Base-by-base conservation (phyloP, 2,329 filamentous ascomycete species). In the Botrytis fragariae region DNA sequence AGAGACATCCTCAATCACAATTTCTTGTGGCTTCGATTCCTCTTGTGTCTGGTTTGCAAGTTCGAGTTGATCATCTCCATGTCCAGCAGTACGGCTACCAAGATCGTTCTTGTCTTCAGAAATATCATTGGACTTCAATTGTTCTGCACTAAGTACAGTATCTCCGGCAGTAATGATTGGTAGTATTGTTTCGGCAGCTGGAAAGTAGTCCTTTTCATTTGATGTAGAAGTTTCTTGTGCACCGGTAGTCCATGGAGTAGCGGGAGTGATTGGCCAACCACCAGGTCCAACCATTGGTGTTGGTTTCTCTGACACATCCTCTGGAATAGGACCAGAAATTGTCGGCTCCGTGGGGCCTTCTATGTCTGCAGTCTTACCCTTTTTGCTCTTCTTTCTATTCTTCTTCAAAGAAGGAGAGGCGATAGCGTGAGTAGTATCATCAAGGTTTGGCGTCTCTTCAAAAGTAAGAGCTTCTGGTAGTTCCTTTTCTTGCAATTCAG, bases 41-140 rank as follows among this genome's bases (percentile, higher is more conserved):
- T 80, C 76, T 65, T 77, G 77, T 42, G 79, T 71, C 72, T 77
- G 77, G 65, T 74, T 77, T 10, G 77, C 79, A 45, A 80, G 75
- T 71, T 74, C 77, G 44, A 79, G 74, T 72, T 80, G 79, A 59
- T 79, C 75, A 70, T 78, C 73, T 16, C 75, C 72, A 69, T 78
- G 79, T 16, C 77, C 77, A 48, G 78, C 74, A 42, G 72, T 32
- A 44, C 78, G 71, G 37, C 76, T 76, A 72, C 79, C 77, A 45
- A 74, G 74, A n/a, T 44, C 69, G 54, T 63, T 39, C 62, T 74
- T 60, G 6, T 61, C 71, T 29, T 75, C 69, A 63, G 48, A n/a
- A 62, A 57, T 42, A 22, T 39, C 35, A 16, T 72, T 59, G 67
- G 71, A 73, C 48, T 61, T 61, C 37, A 25, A 48, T 59, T 73